A percentile compares a stretch with the other conserved stretches of the same genome.
These are phyloP conservation scores for Magnusiomyces magnusii DNA, from an alignment of 1,139 yeast genomes.

Conservation along the genomic window DNA sequence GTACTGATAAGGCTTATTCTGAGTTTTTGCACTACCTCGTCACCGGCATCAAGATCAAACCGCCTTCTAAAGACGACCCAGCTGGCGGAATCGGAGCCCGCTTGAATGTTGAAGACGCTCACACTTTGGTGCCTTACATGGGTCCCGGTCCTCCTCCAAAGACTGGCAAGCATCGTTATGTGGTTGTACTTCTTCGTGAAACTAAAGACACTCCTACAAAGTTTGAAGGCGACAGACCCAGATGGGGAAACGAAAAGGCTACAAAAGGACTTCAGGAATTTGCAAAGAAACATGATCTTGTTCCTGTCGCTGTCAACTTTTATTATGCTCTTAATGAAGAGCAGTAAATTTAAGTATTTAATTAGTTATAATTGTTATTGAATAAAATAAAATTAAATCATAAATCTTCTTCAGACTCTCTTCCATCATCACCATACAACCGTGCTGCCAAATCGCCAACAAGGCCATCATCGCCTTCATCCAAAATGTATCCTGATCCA, in stretches of 20 bases:
- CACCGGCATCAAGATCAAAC: slow-evolving; percentile 53
- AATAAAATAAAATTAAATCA: too few species aligned
- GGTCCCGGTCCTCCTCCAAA: slow-evolving; percentile 85
- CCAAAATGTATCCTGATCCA: slow-evolving; percentile 42
- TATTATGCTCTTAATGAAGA: slow-evolving; percentile 63
- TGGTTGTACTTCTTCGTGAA: slow-evolving; percentile 66
- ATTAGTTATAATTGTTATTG: too few species aligned
- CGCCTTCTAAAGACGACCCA: slow-evolving; percentile 36
- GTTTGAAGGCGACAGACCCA: slow-evolving; percentile 56
- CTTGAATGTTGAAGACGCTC: slow-evolving; percentile 29
- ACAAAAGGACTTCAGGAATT: slow-evolving; percentile 71
- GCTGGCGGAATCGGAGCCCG: slow-evolving; percentile 31
- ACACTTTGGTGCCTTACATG: slow-evolving; percentile 42
- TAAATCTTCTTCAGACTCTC: background rate
- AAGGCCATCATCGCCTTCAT: slow-evolving; percentile 30
- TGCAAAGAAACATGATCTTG: slow-evolving; percentile 55
- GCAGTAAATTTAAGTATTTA: slow-evolving; percentile 32
- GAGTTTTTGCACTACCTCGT: slow-evolving; percentile 76
- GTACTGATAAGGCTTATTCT: slow-evolving; percentile 76
- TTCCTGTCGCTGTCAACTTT: slow-evolving; percentile 69
- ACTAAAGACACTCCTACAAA: slow-evolving; percentile 28
- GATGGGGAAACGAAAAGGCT: slow-evolving; percentile 79
- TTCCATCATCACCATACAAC: slow-evolving; percentile 5
- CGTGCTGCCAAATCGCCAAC: slow-evolving; percentile 30
- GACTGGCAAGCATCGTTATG: slow-evolving; percentile 79